Evolutionary conservation across 805 yeast genomes (phyloP).

Genomic region (Vanderwaltozyma verrucispora): DNA sequence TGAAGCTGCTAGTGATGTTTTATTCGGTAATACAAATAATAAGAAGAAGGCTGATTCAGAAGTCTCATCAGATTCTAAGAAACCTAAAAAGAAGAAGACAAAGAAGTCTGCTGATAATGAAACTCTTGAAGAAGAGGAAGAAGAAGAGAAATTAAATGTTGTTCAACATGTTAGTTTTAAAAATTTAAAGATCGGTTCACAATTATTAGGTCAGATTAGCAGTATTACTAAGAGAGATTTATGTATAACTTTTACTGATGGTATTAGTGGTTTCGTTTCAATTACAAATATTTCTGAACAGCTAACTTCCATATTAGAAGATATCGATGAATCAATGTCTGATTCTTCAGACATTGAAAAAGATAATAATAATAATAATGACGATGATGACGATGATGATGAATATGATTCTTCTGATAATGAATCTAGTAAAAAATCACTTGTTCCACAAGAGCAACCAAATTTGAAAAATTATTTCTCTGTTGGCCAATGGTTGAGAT

Average conservation of each 20-base stretch:
- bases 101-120: slow-evolving; percentile 19
- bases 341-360: slow-evolving; percentile 23
- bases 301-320: slow-evolving; percentile 47
- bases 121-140: slow-evolving; percentile 19
- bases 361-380: slow-evolving; percentile 32
- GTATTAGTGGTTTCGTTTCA: slow-evolving; percentile 68
- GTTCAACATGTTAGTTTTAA: slow-evolving; percentile 53
- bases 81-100: slow-evolving; percentile 35
- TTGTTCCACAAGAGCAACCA: slow-evolving; percentile 40
- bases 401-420: slow-evolving; percentile 24
- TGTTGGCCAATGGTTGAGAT: slow-evolving; percentile 82
- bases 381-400: slow-evolving; percentile 30
- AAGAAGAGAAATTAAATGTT: slow-evolving; percentile 22
- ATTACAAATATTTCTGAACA: slow-evolving; percentile 61
- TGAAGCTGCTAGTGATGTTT: slow-evolving; percentile 82
- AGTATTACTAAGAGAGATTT: slow-evolving; percentile 53
- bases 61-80: slow-evolving; percentile 10
- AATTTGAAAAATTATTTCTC: slow-evolving; percentile 42
- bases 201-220: slow-evolving; percentile 66
- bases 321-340: slow-evolving; percentile 37
- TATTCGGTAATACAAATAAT: slow-evolving; percentile 39
- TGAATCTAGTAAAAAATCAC: slow-evolving; percentile 16
- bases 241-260: slow-evolving; percentile 67
- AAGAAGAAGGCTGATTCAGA: slow-evolving; percentile 7
- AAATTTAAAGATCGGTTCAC: slow-evolving; percentile 57